Evolutionary conservation across 164 flowering plant species (phyloP).

Genomic region (Santalum album): DNA sequence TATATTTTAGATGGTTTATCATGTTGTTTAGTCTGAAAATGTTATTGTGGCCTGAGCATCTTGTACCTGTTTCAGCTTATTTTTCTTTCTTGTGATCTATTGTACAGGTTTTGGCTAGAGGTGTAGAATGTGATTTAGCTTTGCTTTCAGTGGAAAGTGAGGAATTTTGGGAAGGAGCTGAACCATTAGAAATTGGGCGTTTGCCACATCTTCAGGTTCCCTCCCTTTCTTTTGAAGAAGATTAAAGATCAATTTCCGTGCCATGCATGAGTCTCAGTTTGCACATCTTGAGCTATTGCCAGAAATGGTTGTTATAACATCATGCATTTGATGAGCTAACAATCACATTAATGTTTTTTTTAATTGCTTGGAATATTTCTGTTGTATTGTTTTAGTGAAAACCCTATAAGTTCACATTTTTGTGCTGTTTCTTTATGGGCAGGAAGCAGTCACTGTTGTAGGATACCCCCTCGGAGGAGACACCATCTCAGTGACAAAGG

Average conservation of each 20-base stretch:
- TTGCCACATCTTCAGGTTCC: conserved; percentile 89
- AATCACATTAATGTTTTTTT: no score
- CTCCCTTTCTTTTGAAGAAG: conserved; percentile 5
- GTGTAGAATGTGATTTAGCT: conserved; percentile 95
- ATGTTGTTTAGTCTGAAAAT: not conserved
- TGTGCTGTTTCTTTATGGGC: conserved; percentile 21
- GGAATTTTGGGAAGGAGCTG: conserved; percentile 87
- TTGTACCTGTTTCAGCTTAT: conserved; percentile 6
- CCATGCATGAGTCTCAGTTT: no score
- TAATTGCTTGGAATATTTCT: no score
- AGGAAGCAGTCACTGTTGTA: conserved; percentile 97
- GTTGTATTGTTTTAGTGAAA: no score
- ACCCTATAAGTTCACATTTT: not conserved
- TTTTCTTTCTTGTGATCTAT: conserved; percentile 15
- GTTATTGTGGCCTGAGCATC: not conserved
- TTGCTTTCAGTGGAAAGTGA: conserved; percentile 87
- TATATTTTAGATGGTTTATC: no score
- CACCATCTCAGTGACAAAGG: conserved; percentile 95
- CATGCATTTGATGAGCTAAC: no score
- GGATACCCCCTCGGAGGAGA: conserved; percentile 99
- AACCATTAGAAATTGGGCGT: conserved; percentile 70
- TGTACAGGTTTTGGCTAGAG: conserved; percentile 87
- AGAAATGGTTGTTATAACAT: no score
- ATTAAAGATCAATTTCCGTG: not conserved
- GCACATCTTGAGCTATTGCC: no score